A percentile compares a stretch with the other conserved stretches of the same genome.
phyloP scores from a whole-genome alignment of 2,329 filamentous ascomycete species.

The Epichloe elymi region DNA sequence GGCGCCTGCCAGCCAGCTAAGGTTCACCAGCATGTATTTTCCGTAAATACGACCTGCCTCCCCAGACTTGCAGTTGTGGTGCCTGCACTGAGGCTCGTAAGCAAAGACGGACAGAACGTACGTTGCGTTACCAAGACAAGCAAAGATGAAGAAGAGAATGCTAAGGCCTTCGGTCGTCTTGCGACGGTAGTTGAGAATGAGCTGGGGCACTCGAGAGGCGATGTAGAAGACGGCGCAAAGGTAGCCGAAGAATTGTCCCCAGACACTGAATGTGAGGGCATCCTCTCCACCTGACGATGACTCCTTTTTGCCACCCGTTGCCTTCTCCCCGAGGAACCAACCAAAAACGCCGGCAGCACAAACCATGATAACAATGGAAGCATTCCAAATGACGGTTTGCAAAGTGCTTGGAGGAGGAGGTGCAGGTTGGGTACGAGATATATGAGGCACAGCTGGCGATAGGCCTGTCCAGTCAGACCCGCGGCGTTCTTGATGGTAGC shows the following conservation, averaged over 20 bases:
- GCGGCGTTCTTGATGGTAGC: constrained; percentile 31
- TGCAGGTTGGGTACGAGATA: constrained; percentile 34
- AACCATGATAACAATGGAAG: constrained; percentile 64
- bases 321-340: constrained; percentile 55
- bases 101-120: constrained; percentile 88
- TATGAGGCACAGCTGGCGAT: constrained; percentile 72
- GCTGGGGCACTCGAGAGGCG: constrained; percentile 75
- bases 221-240: constrained; percentile 84
- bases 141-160: constrained; percentile 92
- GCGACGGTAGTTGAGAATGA: constrained; percentile 81
- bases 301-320: constrained; percentile 28
- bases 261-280: constrained; percentile 53
- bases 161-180: constrained; percentile 90
- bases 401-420: constrained; percentile 35
- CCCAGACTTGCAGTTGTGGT: constrained; percentile 43
- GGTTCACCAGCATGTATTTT: constrained; percentile 75
- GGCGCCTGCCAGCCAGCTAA: constrained; percentile 83
- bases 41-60: constrained; percentile 59
- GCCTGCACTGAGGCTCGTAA: constrained; percentile 61
- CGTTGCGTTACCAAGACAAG: constrained; percentile 86
- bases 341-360: constrained; percentile 71
- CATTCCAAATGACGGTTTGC: constrained; percentile 59
- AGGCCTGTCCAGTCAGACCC: constrained; percentile 48
- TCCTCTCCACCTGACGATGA: constrained; percentile 27
- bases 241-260: constrained; percentile 88